Evolutionary conservation across 495 filamentous ascomycete genomes (phyloP).

Genomic region (Penicillium malachiteum): DNA sequence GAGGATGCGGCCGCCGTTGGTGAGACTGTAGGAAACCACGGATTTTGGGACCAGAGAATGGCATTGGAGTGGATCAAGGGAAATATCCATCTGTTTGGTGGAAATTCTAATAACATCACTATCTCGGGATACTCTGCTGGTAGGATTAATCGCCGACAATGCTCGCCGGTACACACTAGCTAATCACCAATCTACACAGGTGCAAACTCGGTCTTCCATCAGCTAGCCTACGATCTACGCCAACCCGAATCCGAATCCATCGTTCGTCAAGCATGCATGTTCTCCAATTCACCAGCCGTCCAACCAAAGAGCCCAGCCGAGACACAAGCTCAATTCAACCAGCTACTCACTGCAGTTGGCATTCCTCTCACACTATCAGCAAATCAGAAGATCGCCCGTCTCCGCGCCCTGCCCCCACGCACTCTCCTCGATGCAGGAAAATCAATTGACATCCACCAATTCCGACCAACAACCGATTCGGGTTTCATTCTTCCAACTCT

Average conservation of each 20-base stretch:
- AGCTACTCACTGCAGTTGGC: constrained; percentile 46
- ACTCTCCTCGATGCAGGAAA: constrained; percentile 41
- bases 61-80: constrained; percentile 64
- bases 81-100: constrained; percentile 61
- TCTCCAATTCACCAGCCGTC: constrained; percentile 55
- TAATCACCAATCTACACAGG: constrained; percentile 32
- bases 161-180: background rate
- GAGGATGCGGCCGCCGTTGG: constrained; percentile 49
- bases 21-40: constrained; percentile 56
- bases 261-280: constrained; percentile 51
- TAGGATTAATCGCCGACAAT: constrained; percentile 9
- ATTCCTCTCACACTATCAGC: constrained; percentile 43
- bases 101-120: constrained; percentile 61
- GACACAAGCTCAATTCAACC: constrained; percentile 55
- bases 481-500: constrained; percentile 47
- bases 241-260: constrained; percentile 38
- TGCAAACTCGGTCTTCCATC: constrained; percentile 62
- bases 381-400: constrained; percentile 43
- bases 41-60: constrained; percentile 66
- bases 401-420: constrained; percentile 39
- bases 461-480: constrained; percentile 52
- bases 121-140: constrained; percentile 64
- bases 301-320: constrained; percentile 48
- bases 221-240: constrained; percentile 55
- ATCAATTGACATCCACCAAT: constrained; percentile 47